Evolutionary conservation across 176 grass and related monocot species (phyloP).

Genomic region (Eragrostis nindensis): DNA sequence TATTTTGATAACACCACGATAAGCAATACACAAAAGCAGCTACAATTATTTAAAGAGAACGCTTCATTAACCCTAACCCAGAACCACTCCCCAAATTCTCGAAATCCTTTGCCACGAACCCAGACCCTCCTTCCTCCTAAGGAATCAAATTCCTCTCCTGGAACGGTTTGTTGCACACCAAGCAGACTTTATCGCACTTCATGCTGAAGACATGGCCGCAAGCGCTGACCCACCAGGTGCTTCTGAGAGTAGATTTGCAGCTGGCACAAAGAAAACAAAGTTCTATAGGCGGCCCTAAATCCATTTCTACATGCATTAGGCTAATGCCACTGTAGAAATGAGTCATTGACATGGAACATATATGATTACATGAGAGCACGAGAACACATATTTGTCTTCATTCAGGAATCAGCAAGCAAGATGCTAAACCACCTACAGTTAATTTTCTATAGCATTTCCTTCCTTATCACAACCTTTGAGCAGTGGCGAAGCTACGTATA

Average conservation of each 20-base stretch:
- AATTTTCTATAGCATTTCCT: too few species aligned
- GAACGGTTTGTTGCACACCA: slow-evolving; percentile 76
- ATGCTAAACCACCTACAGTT: too few species aligned
- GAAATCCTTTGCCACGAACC: slow-evolving; percentile 83
- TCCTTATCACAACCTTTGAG: too few species aligned
- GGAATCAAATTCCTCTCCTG: slow-evolving; percentile 81
- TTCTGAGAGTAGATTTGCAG: slow-evolving; percentile 91
- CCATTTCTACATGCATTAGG: too few species aligned
- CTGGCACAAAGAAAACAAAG: too few species aligned
- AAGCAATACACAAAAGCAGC: slow-evolving; percentile 39
- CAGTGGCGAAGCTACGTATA: too few species aligned
- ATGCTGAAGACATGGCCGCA: slow-evolving; percentile 98
- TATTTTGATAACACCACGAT: slow-evolving; percentile 23
- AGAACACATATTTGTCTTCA: too few species aligned
- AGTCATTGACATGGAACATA: too few species aligned
- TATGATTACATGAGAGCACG: too few species aligned
- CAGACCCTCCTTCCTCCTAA: slow-evolving; percentile 94
- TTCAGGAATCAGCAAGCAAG: too few species aligned
- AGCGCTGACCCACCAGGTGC: slow-evolving; percentile 83
- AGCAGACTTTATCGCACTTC: slow-evolving; percentile 89
- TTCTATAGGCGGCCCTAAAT: too few species aligned
- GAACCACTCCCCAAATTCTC: slow-evolving; percentile 91
- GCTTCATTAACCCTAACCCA: slow-evolving; percentile 90
- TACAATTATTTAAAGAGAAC: slow-evolving; percentile 40
- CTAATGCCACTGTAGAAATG: too few species aligned